phyloP scores from a whole-genome alignment of 2,329 filamentous ascomycete species.

The Pyrenochaeta sp. region DNA sequence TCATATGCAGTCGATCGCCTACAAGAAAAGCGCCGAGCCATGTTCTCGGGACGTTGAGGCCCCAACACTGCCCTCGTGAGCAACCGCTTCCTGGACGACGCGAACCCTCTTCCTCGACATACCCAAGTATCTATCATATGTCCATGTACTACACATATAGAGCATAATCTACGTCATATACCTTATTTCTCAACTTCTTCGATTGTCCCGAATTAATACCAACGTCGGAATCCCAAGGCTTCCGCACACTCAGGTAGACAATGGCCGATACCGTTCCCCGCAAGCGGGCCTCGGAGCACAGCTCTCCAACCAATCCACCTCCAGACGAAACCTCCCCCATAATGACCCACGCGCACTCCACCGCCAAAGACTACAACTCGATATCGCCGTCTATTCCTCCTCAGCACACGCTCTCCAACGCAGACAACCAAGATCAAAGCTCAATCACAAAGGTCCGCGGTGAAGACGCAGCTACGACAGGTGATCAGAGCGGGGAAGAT shows the following conservation, averaged over 20 bases:
- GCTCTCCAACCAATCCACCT: conserved; percentile 5
- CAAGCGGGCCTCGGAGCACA: conserved; percentile 16
- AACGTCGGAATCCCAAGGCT: too few species aligned
- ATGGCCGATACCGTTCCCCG: conserved; percentile 16
- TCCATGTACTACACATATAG: too few species aligned
- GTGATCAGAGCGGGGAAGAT: neutral
- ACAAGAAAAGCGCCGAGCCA: too few species aligned
- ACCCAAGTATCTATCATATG: too few species aligned
- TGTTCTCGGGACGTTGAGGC: conserved; percentile 1
- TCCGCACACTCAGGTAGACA: too few species aligned
- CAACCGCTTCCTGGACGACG: neutral
- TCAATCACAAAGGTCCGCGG: neutral
- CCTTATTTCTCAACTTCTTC: too few species aligned
- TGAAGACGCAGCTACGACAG: conserved; percentile 5
- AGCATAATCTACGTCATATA: too few species aligned
- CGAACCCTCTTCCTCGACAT: neutral
- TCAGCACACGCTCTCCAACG: conserved; percentile 1
- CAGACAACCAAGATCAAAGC: neutral
- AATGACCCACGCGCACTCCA: conserved; percentile 9
- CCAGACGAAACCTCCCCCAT: conserved; percentile 46
- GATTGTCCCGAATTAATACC: too few species aligned
- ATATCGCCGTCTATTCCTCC: conserved; percentile 23
- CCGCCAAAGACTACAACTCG: conserved; percentile 28
- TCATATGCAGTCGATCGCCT: conserved; percentile 5
- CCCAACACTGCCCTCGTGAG: neutral